Conservation (phyloP, 139 green algal species). For the Tetratostichococcus sp. region DNA sequence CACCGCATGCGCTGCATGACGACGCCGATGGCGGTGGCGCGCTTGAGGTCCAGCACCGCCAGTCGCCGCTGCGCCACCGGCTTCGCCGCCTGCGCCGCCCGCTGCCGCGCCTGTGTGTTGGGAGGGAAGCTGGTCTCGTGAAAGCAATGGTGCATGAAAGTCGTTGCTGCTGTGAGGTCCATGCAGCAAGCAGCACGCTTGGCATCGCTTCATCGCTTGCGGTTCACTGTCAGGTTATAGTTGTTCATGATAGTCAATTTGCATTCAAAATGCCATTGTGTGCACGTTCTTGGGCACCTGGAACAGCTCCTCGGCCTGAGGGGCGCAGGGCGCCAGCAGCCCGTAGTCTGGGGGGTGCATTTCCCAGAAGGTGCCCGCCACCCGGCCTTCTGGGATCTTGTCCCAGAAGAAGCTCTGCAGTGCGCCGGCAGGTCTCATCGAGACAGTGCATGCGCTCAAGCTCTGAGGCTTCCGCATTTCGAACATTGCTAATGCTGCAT, state of each 20-base stretch:
- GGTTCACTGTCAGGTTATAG: too few relatives aligned
- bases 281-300: background rate
- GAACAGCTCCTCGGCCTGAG: constrained; percentile 27
- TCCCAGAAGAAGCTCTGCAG: constrained; percentile 34
- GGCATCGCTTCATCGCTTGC: too few relatives aligned
- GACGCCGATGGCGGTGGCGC: constrained; percentile 36
- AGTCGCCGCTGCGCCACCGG: constrained; percentile 5
- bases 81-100: background rate
- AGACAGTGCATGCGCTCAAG: too few relatives aligned
- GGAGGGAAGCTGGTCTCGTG: too few relatives aligned
- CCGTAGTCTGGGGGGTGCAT: constrained; percentile 16
- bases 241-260: too few relatives aligned
- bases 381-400: constrained; percentile 27
- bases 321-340: constrained; percentile 1
- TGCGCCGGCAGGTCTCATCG: background rate
- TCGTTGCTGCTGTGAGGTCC: too few relatives aligned
- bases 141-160: too few relatives aligned
- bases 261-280: too few relatives aligned
- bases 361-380: constrained; percentile 39
- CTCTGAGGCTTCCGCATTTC: too few relatives aligned
- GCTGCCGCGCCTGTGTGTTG: background rate
- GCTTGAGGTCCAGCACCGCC: constrained; percentile 34
- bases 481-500: too few relatives aligned
- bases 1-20: constrained; percentile 30
- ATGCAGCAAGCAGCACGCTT: too few relatives aligned